Conservation (phyloP, 1,139 yeast genomes). For the Tardiomyces depauwii region DNA sequence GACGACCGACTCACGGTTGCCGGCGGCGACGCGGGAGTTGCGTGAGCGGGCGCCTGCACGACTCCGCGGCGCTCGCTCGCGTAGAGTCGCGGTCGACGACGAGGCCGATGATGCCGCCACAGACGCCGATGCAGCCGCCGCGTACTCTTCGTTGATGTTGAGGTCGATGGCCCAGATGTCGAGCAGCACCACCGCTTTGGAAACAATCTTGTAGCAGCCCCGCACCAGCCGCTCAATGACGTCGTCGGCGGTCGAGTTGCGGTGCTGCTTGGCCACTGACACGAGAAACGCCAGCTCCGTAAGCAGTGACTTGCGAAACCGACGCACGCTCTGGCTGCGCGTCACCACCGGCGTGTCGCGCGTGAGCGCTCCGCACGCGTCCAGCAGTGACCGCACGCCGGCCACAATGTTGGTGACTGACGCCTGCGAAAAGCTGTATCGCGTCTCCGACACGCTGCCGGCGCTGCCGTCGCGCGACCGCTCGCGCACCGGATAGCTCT, state of each 20-base stretch:
- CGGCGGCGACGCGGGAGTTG: neutral
- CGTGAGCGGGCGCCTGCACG: neutral
- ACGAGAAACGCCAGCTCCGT: slow-evolving; percentile 89
- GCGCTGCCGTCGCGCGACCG: neutral
- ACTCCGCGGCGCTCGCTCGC: neutral
- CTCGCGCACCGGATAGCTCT: slow-evolving; percentile 10
- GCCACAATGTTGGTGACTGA: slow-evolving; percentile 56
- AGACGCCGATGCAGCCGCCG: neutral
- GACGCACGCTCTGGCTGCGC: slow-evolving; percentile 55
- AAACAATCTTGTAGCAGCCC: slow-evolving; percentile 62
- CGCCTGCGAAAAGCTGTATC: slow-evolving; percentile 26
- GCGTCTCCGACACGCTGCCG: slow-evolving; percentile 1
- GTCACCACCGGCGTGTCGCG: slow-evolving; percentile 72
- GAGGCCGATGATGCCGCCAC: too few relatives aligned
- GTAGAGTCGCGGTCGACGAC: neutral
- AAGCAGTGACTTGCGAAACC: slow-evolving; percentile 63
- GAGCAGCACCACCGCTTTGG: slow-evolving; percentile 61
- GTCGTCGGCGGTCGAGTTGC: slow-evolving; percentile 53
- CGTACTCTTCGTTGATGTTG: neutral
- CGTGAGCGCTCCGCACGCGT: slow-evolving; percentile 73
- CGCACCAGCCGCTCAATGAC: slow-evolving; percentile 63
- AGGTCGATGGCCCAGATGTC: slow-evolving; percentile 45
- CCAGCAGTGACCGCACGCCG: slow-evolving; percentile 69
- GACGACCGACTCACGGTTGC: slow-evolving; percentile 19
- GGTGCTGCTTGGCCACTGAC: slow-evolving; percentile 75